phyloP scores from a whole-genome alignment of 208 protist genomes.

The Porcisia deanei region DNA sequence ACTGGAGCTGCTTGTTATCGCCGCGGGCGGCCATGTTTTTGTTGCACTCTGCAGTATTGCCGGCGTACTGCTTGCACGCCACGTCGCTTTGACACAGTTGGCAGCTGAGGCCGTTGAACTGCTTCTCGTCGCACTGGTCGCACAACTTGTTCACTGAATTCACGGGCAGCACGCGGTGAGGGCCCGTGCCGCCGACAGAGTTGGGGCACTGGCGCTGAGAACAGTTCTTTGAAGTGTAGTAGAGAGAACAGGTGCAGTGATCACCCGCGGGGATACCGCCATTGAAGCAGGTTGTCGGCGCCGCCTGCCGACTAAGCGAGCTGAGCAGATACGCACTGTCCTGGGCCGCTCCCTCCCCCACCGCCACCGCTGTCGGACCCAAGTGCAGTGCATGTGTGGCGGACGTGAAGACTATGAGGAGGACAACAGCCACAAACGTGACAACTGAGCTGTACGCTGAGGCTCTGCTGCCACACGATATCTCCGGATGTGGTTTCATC shows the following conservation, averaged over 20 bases:
- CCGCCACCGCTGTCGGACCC: neutral
- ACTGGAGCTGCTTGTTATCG: conserved; percentile 83
- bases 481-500: neutral
- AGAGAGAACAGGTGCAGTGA: conserved; percentile 62
- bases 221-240: conserved; percentile 56
- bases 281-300: conserved; percentile 44
- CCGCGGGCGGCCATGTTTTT: conserved; percentile 43
- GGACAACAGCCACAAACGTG: neutral
- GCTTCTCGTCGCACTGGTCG: conserved; percentile 36
- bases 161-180: conserved; percentile 37
- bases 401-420: neutral
- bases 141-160: conserved; percentile 48
- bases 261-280: conserved; percentile 36
- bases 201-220: conserved; percentile 64
- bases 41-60: conserved; percentile 42
- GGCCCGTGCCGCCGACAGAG: conserved; percentile 42
- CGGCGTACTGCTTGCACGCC: conserved; percentile 47
- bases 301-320: neutral
- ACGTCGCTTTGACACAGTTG: conserved; percentile 61
- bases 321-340: neutral
- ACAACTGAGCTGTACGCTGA: neutral
- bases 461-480: neutral
- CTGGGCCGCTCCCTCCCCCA: neutral
- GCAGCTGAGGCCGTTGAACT: conserved; percentile 68
- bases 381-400: neutral